Evolutionary conservation across 108 stramenopile genomes (phyloP), one percentile per base, ranked within the genome.

Genomic region (Nannochloropsis granulata): DNA sequence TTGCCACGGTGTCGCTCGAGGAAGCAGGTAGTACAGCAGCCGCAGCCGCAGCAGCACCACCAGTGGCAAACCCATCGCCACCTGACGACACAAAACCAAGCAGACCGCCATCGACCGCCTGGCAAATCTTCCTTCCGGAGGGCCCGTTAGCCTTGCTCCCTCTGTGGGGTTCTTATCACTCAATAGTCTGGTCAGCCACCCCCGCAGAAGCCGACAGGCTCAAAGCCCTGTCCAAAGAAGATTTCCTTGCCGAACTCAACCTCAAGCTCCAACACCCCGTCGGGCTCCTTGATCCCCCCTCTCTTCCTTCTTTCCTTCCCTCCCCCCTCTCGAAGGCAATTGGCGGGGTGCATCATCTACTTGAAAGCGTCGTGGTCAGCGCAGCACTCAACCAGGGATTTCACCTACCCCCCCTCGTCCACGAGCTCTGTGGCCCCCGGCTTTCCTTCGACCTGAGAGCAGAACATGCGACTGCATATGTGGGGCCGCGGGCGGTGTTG

Each of bases 111-210:
- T 43, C 43, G 12, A 88, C 89, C 13, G 91, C 91, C 16, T 91
- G 85, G 78, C 91, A 91, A 89, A 81, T 83, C n/a, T 91, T 87
- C 56, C 86, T 91, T 19, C 84, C 84, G 19, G n/a, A 42, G 12
- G 91, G 91, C 19, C 91, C 91, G 24, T 44, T 91, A 23, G 90
- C 90, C n/a, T 24, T 91, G 78, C 84, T 91, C 12, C 90, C 90
- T 9, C 89, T 89, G 26, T 81, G 86, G 87, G 89, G 82, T 10
- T 43, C 83, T 9, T 11, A 46, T n/a, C 79, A 80, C 24, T 85
- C 84, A 24, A 83, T 91, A 23, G 90, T 90, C 43, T 90, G 90
- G 90, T 88, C 88, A 13, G 45, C 83, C 9, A 81, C 87, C 12
- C 84, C 88, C 19, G 80, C 44, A 14, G 84, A 88, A 21, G 85